These are phyloP conservation scores for Hypoxylon sp. DNA, from an alignment of 2,329 filamentous ascomycete species.

Conservation along the genomic window DNA sequence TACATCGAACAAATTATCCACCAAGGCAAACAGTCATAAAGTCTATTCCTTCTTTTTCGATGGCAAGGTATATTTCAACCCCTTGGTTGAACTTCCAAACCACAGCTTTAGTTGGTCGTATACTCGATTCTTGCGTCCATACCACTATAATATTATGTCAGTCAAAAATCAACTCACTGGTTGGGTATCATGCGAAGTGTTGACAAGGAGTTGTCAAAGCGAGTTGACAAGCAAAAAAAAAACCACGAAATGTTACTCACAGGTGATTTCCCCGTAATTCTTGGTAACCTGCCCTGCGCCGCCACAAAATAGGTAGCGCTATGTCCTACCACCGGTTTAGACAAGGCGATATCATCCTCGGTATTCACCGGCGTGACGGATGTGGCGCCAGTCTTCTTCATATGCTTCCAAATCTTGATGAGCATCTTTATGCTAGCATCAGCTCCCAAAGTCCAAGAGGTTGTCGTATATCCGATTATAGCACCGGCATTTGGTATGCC, in stretches of 20 bases:
- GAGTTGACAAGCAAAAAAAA: too few species aligned
- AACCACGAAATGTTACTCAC: slow-evolving; percentile 10
- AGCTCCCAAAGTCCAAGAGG: slow-evolving; percentile 68
- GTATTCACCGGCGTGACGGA: slow-evolving; percentile 56
- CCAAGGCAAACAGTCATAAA: background rate
- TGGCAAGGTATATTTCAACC: slow-evolving; percentile 34
- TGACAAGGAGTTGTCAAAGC: too few species aligned
- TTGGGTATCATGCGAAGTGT: too few species aligned
- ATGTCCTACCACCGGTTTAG: slow-evolving; percentile 34
- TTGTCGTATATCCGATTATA: slow-evolving; percentile 67
- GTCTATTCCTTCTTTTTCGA: slow-evolving; percentile 23
- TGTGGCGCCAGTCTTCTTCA: slow-evolving; percentile 55
- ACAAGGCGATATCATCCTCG: slow-evolving; percentile 49
- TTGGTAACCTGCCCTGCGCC: slow-evolving; percentile 34
- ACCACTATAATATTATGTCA: slow-evolving; percentile 30
- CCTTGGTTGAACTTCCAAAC: slow-evolving; percentile 40
- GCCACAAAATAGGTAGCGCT: slow-evolving; percentile 38
- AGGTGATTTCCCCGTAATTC: slow-evolving; percentile 35
- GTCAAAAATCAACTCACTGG: too few species aligned
- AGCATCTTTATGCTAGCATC: slow-evolving; percentile 62
- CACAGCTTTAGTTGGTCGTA: slow-evolving; percentile 38
- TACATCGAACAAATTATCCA: too few species aligned
- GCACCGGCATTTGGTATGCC: slow-evolving; percentile 67
- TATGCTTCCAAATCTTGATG: slow-evolving; percentile 59
- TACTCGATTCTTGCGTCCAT: slow-evolving; percentile 35